phyloP scores from a whole-genome alignment of 257 asterid species.

The Fraxinus americana region DNA sequence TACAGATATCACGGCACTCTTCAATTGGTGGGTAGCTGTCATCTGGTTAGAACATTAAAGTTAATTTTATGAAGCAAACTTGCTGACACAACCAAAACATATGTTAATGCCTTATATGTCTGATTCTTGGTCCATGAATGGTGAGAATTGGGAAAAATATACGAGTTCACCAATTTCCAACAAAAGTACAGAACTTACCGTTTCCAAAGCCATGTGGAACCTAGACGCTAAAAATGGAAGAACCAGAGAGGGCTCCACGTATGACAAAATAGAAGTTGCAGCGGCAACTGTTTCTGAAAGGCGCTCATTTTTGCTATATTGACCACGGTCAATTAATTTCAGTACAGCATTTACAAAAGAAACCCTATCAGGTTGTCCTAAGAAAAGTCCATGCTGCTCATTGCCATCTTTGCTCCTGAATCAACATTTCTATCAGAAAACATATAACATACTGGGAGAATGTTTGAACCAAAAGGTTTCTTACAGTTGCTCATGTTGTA shows the following conservation, averaged over 20 bases:
- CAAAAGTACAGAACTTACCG: constrained; percentile 61
- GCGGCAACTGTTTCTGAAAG: constrained; percentile 96
- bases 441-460: constrained; percentile 19
- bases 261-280: constrained; percentile 90
- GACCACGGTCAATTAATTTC: constrained; percentile 97
- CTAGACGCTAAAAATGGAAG: constrained; percentile 90
- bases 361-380: constrained; percentile 74
- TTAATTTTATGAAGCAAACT: constrained; percentile 25
- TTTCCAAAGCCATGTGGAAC: constrained; percentile 98
- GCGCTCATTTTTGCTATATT: constrained; percentile 89
- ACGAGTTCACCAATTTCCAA: constrained; percentile 4
- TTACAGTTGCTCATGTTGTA: constrained; percentile 90
- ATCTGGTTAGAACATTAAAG: constrained; percentile 53
- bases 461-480: constrained; percentile 29
- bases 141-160: background rate
- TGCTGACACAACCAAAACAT: constrained; percentile 1
- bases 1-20: constrained; percentile 91
- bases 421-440: constrained; percentile 35
- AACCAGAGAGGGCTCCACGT: constrained; percentile 90
- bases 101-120: constrained; percentile 10
- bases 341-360: constrained; percentile 72
- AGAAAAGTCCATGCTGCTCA: constrained; percentile 51
- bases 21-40: constrained; percentile 99
- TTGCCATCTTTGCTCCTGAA: constrained; percentile 68
- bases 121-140: constrained; percentile 14